Conservation (phyloP, 352 stramenopile species). For the Chrysophaeum taylorii region DNA sequence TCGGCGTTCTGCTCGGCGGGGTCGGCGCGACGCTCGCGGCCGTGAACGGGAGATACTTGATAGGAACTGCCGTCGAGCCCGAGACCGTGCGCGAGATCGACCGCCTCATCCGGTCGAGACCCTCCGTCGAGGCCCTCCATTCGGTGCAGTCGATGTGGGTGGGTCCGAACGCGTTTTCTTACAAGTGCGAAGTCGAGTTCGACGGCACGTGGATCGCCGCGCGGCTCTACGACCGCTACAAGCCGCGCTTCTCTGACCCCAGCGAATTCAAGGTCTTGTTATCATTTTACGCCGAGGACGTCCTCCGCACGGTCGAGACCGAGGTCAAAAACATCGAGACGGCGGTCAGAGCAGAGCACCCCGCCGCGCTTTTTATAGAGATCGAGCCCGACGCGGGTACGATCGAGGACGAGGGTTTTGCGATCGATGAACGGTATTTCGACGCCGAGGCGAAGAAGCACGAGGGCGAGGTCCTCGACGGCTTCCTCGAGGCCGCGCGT, state of each 20-base stretch:
- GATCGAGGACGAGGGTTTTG: conserved; percentile 45
- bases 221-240: conserved; percentile 64
- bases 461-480: too few species aligned
- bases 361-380: conserved; percentile 89
- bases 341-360: conserved; percentile 75
- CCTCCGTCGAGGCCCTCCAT: conserved; percentile 84
- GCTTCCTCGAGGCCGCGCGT: too few species aligned
- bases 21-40: conserved; percentile 71
- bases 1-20: conserved; percentile 78
- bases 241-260: background rate
- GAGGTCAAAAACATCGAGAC: conserved; percentile 89
- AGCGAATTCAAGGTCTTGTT: conserved; percentile 82
- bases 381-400: conserved; percentile 73
- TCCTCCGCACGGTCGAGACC: conserved; percentile 85
- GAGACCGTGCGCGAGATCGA: conserved; percentile 58
- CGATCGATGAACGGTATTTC: conserved; percentile 57
- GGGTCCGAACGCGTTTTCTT: conserved; percentile 90
- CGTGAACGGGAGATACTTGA: conserved; percentile 89
- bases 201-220: conserved; percentile 93
- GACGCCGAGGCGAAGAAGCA: too few species aligned
- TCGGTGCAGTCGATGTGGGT: conserved; percentile 94
- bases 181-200: conserved; percentile 98
- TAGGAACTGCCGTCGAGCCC: conserved; percentile 86
- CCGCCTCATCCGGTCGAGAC: conserved; percentile 68
- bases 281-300: conserved; percentile 86